A percentile compares a stretch with the other conserved stretches of the same genome.
Evolutionary conservation across 2,329 filamentous ascomycete species (phyloP).

Genomic region (Parasarocladium wereldwijsianum): DNA sequence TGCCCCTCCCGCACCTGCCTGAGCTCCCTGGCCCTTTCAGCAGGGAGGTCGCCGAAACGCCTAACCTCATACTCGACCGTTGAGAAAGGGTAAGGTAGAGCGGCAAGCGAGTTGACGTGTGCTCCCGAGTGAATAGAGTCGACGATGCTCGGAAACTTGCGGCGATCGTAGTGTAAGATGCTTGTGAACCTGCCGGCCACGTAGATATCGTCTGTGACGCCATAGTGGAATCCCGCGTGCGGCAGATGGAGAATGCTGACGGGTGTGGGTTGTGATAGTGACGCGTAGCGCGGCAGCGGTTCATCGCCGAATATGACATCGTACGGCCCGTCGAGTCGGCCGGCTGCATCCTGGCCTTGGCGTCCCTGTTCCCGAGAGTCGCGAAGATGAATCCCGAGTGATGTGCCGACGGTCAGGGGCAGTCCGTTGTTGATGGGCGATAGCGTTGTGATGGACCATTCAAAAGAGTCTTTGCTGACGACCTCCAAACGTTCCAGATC

Average conservation of each 20-base stretch:
- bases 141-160: constrained; percentile 65
- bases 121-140: constrained; percentile 76
- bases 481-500: constrained; percentile 62
- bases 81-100: constrained; percentile 53
- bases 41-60: constrained; percentile 37
- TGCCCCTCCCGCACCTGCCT: constrained; percentile 42
- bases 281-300: constrained; percentile 45
- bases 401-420: constrained; percentile 74
- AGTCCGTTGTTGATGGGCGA: constrained; percentile 52
- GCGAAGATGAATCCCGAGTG: constrained; percentile 66
- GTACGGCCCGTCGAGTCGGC: constrained; percentile 18
- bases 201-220: constrained; percentile 64
- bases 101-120: constrained; percentile 57
- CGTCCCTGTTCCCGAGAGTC: constrained; percentile 45
- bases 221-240: constrained; percentile 32
- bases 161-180: constrained; percentile 77
- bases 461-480: constrained; percentile 55
- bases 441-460: constrained; percentile 71
- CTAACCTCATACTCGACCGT: constrained; percentile 45
- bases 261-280: constrained; percentile 66
- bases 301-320: constrained; percentile 33
- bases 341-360: constrained; percentile 17
- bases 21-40: constrained; percentile 26
- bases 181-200: constrained; percentile 80
- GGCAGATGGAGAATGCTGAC: constrained; percentile 71